Base-by-base conservation (phyloP, 192 early-diverging fungal genomes). In the Coemansia sp. region DNA sequence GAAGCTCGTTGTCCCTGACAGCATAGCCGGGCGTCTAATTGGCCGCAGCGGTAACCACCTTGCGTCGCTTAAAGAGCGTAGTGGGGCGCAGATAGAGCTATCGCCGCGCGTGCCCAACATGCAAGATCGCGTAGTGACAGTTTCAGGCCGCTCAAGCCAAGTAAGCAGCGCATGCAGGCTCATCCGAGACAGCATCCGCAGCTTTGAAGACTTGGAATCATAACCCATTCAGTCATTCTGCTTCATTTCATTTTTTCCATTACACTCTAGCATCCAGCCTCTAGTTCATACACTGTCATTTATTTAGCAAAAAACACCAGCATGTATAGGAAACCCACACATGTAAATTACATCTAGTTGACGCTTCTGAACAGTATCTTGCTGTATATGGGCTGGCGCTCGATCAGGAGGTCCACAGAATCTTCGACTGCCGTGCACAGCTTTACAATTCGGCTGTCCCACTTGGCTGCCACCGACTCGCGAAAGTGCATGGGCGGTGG, bases 361-460 rank as follows among this genome's bases (percentile, higher is more conserved):
- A 43, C 27, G 51, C 42, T 45, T 31, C 58, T 46, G 42, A 78
- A 71, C 27, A 78, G 53, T 47, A 69, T 60, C 27, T 51, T 54
- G 23, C 67, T 58, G 30, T 73, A 80, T 21, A 45, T 46, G 24
- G 77, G 77, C 33, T 80, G 77, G 46, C 64, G 66, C 57, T 73
- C 71, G 28, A 73, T 73, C 10, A 80, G 64, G 55, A 70, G 44
- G 43, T 80, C 77, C 2, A 80, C 77, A 1, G 78, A 59, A 10
- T 74, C 69, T 32, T 81, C 78, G 28, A 81, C 63, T 4, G 65
- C 32, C 32, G 66, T 66, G 58, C 78, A 81, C 65, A 81, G 65
- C 25, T 50, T 58, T 43, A 62, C 64, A 33, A 81, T 75, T 5
- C 72, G 48, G 42, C 52, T 56, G 49, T 75, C 73, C 78, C 78